These are phyloP conservation scores for Botrytis galanthina DNA, from an alignment of 2,329 filamentous ascomycete species.

Conservation along the genomic window DNA sequence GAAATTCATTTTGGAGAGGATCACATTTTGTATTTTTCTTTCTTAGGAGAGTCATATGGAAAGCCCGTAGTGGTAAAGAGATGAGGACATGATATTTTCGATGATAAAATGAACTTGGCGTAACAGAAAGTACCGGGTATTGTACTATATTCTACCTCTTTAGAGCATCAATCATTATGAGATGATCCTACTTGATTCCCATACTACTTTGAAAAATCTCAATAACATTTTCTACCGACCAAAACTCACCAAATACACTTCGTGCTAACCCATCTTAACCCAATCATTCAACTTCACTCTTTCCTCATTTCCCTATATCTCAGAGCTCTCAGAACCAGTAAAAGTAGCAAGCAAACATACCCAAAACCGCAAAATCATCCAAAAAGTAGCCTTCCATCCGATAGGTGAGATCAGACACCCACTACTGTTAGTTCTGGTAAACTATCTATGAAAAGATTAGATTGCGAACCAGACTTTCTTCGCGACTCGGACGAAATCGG, in stretches of 20 bases:
- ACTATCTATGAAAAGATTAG: too few species aligned
- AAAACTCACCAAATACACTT: not conserved
- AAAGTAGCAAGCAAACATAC: not conserved
- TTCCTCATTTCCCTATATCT: not conserved
- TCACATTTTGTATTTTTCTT: not conserved
- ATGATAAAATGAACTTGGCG: not conserved
- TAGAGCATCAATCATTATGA: not conserved
- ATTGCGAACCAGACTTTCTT: not conserved
- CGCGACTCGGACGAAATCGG: not conserved
- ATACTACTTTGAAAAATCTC: not conserved
- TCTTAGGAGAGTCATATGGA: not conserved
- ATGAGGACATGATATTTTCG: not conserved
- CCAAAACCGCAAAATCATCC: not conserved
- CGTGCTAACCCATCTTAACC: not conserved
- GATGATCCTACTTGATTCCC: not conserved
- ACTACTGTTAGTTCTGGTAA: not conserved
- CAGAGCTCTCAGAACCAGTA: not conserved
- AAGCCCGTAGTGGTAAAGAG: not conserved
- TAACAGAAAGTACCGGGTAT: not conserved
- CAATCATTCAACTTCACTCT: not conserved
- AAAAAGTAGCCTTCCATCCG: not conserved
- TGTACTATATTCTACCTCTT: not conserved
- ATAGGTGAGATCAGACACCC: not conserved
- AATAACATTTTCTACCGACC: too few species aligned
- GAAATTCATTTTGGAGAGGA: not conserved